These are phyloP conservation scores for Tuber melanosporum DNA, from an alignment of 495 filamentous ascomycete genomes.

Conservation along the genomic window DNA sequence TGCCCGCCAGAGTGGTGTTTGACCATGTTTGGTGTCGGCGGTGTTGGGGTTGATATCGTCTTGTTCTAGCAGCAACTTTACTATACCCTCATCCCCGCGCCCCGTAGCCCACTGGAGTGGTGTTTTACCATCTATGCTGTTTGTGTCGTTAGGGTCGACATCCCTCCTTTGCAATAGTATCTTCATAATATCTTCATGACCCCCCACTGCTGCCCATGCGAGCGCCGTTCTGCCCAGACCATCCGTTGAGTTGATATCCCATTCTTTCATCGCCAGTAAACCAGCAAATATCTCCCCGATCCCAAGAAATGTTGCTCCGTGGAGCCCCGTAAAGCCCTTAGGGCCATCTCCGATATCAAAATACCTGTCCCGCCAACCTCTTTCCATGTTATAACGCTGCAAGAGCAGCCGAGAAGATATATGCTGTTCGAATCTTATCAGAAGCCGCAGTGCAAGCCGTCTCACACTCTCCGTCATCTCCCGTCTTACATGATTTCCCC, in stretches of 20 bases:
- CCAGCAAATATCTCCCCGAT: rapidly evolving
- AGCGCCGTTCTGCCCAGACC: neutral
- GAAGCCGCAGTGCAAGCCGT: neutral
- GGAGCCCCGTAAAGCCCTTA: neutral
- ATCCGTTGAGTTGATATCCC: neutral
- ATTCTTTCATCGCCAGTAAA: neutral
- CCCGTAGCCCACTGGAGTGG: neutral
- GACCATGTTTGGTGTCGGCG: too few species aligned
- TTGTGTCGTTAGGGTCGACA: neutral
- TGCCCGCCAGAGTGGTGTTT: too few species aligned
- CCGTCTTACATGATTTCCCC: neutral
- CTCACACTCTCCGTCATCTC: neutral
- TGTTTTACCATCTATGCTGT: neutral
- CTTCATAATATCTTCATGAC: neutral
- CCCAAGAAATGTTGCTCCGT: neutral
- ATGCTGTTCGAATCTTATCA: neutral
- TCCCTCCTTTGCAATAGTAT: neutral
- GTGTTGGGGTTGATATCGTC: too few species aligned
- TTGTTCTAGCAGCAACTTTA: too few species aligned
- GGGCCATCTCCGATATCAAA: neutral
- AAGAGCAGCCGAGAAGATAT: neutral
- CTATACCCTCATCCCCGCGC: neutral
- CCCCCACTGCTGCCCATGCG: neutral
- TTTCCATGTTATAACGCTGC: neutral
- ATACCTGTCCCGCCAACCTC: rapidly evolving